Base-by-base conservation (phyloP, 495 filamentous ascomycete species). In the Podospora bellae-mahoneyi region DNA sequence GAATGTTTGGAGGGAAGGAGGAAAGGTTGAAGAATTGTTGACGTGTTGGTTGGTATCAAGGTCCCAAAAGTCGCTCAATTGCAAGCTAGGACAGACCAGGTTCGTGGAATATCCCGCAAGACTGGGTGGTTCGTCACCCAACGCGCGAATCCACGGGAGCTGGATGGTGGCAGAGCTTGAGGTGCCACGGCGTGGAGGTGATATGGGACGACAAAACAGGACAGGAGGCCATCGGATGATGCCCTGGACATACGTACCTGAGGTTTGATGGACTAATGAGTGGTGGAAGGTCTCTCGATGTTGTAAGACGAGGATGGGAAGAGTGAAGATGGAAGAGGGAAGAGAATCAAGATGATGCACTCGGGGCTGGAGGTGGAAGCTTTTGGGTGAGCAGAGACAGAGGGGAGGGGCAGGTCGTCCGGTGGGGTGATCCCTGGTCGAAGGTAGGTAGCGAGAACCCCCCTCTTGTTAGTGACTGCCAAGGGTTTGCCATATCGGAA, bases 351-450 rank as follows among this genome's bases (percentile, higher is more conserved):
- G 64, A 64, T 62, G 58, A 56, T 60, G 58, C 44, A 55, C 62
- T 48, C 13, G 13, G 64, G 26, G 61, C 60, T 63, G 68, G 60
- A 66, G 60, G 65, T 48, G 39, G 71, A 72, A 76, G 67, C 71
- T 76, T 71, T 73, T 66, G 66, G 44, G 27, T 64, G 44, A 68
- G 64, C 44, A 69, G 63, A 72, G 54, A 66, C 57, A n/a, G 48
- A 64, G 69, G 69, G 74, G 75, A 76, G 74, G 75, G 74, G 74
- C 72, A 76, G 65, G 65, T 61, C 64, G 68, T 48, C 68, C 68
- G 74, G 75, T 76, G 72, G 75, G 74, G 75, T 77, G 75, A 76
- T 72, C 66, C 61, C 39, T 20, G 58, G 55, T 66, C 30, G 39
- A n/a, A 55, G 63, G 28, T 20, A 61, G 61, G 72, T 72, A 65